Evolutionary conservation across 495 filamentous ascomycete genomes (phyloP).

Genomic region (Neurospora sp.): DNA sequence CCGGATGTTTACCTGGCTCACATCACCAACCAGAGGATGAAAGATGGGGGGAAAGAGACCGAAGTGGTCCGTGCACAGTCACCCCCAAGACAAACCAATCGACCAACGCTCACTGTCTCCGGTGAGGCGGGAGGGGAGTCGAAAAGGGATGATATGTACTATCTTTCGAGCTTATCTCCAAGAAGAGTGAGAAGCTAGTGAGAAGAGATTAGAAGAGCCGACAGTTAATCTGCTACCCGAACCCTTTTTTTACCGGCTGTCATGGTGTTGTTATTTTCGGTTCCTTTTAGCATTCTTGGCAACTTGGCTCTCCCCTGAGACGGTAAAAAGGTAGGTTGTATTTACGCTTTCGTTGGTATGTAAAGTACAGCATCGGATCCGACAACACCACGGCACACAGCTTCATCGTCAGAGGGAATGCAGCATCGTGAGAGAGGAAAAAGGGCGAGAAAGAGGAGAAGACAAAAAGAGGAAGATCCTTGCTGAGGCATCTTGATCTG

Average conservation of each 20-base stretch:
- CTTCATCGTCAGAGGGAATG: not conserved
- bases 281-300: not conserved
- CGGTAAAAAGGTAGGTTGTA: not conserved
- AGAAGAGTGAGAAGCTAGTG: not conserved
- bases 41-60: not conserved
- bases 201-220: not conserved
- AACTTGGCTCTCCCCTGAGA: not conserved
- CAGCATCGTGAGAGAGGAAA: not conserved
- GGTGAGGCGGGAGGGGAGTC: not conserved
- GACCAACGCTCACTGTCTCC: not conserved
- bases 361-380: not conserved
- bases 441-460: not conserved
- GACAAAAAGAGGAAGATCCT: not conserved
- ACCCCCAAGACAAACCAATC: not conserved
- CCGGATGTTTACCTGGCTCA: not conserved
- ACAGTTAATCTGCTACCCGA: not conserved
- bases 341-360: not conserved
- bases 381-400: not conserved
- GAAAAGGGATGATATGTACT: not conserved
- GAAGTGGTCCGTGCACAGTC: not conserved
- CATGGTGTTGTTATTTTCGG: not conserved
- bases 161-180: not conserved
- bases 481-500: not conserved
- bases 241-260: not conserved
- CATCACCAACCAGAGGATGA: not conserved